Evolutionary conservation across 2,329 filamentous ascomycete species (phyloP), one percentile per base, ranked within the genome.

Genomic region (Cryoendolithus antarcticus): DNA sequence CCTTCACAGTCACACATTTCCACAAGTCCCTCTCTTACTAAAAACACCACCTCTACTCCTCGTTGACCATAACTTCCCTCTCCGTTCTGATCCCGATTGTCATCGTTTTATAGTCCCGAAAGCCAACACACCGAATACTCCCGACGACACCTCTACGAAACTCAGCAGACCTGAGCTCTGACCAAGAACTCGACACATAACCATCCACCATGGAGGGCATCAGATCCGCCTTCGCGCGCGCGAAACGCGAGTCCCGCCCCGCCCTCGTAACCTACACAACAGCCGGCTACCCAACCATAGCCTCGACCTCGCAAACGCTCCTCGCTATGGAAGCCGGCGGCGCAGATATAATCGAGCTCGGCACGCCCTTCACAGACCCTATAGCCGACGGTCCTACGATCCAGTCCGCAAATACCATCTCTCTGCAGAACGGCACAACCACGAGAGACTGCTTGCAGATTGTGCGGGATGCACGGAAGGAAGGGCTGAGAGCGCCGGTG

Each of bases 361-460:
- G 89, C 47, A 79, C 94, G 41, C 91, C 91, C 38, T 98, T 98
- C 67, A 95, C 89, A 55, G 91, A 98, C 62, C 91, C 91, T 42
- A 96, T 96, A 63, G 91, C 89, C 51, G 91, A 98, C 63, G 91
- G 91, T 19, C 91, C 91, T 29, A 95, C 88, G 4, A 96, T 98
- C 50, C 91, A 98, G 67, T 91, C 79, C 47, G 77, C 91, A 48
- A 98, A 98, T 65, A 95, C 86, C 31, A 57, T 82, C 62, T 88
- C 91, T 31, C 77, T 98, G 34, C 66, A 79, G 53, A 89, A 98
- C 69, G 86, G 86, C 44, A 84, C 96, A 47, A 93, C 81, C 9
- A 82, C 93, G 46, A 70, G 74, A 49, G 77, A 74, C 38, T 83
- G 84, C 10, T 72, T 98, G 31, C 72, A 82, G 54, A 89, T 94